A percentile compares a stretch with the other conserved stretches of the same genome.
phyloP scores from a whole-genome alignment of 169 alveolate genomes.

The Eimeria maxima region DNA sequence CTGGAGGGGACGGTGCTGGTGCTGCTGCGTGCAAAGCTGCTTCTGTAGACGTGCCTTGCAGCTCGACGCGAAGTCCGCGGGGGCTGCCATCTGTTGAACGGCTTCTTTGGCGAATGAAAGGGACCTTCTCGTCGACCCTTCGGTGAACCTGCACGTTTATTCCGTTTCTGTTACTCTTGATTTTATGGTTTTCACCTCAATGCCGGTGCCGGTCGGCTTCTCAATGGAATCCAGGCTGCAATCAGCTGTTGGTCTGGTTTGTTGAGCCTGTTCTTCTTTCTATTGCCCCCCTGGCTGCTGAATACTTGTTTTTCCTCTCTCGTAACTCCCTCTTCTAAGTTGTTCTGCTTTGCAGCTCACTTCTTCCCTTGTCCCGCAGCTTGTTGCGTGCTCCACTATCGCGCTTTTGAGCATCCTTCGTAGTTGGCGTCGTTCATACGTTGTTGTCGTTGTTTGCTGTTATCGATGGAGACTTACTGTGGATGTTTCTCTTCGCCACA shows the following conservation, averaged over 20 bases:
- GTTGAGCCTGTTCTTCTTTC: background rate
- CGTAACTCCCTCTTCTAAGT: background rate
- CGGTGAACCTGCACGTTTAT: background rate
- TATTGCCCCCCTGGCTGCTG: too few species aligned
- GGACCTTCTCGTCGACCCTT: constrained; percentile 14
- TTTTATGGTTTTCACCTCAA: background rate
- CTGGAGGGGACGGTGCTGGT: background rate
- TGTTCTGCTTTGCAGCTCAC: background rate
- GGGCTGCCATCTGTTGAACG: constrained; percentile 40
- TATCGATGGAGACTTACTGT: background rate
- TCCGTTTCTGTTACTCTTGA: background rate
- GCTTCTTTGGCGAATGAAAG: constrained; percentile 58
- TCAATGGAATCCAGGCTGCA: too few species aligned
- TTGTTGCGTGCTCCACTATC: background rate
- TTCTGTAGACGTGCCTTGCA: background rate
- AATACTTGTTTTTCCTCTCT: background rate
- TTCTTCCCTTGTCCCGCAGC: background rate
- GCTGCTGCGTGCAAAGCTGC: background rate
- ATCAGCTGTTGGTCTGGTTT: background rate
- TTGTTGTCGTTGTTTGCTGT: background rate
- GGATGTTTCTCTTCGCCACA: background rate
- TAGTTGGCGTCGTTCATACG: background rate
- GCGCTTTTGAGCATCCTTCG: background rate
- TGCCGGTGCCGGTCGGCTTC: background rate
- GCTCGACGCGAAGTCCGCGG: constrained; percentile 24